Conservation (phyloP, 2,329 filamentous ascomycete species). For the Alternaria atra region DNA sequence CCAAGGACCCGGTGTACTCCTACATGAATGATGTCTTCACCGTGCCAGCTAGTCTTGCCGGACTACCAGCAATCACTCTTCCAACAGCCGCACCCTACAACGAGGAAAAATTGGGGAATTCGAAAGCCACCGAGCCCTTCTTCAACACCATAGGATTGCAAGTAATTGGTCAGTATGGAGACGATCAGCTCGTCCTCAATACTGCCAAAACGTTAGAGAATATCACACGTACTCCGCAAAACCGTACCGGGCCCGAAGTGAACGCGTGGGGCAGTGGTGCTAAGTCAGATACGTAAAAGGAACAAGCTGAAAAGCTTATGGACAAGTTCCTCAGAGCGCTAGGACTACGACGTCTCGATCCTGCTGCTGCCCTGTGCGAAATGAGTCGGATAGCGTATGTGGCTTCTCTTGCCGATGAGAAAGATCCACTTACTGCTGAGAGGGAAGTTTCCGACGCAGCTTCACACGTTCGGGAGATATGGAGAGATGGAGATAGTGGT, state of each 20-base stretch:
- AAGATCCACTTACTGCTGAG: constrained; percentile 8
- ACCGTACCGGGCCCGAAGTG: constrained; percentile 8
- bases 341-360: not conserved
- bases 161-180: constrained; percentile 81
- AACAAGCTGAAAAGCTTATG: not conserved
- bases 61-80: constrained; percentile 86
- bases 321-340: not conserved
- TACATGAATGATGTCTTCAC: constrained; percentile 97
- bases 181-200: constrained; percentile 71
- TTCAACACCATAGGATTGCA: constrained; percentile 69
- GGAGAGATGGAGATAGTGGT: no score
- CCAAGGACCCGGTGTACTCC: constrained; percentile 69
- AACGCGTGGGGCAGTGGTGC: constrained; percentile 25
- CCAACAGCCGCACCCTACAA: constrained; percentile 63
- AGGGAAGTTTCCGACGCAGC: not conserved
- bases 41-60: constrained; percentile 91
- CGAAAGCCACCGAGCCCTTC: constrained; percentile 24
- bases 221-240: constrained; percentile 11
- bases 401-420: not conserved
- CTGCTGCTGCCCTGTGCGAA: not conserved
- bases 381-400: constrained; percentile 1
- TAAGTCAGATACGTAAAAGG: not conserved
- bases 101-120: constrained; percentile 34
- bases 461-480: not conserved
- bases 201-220: constrained; percentile 59